Percentiles rank a stretch among this genome's conserved stretches.
phyloP scores from a whole-genome alignment of 179 eudicot genomes.

The Beta corolliflora region DNA sequence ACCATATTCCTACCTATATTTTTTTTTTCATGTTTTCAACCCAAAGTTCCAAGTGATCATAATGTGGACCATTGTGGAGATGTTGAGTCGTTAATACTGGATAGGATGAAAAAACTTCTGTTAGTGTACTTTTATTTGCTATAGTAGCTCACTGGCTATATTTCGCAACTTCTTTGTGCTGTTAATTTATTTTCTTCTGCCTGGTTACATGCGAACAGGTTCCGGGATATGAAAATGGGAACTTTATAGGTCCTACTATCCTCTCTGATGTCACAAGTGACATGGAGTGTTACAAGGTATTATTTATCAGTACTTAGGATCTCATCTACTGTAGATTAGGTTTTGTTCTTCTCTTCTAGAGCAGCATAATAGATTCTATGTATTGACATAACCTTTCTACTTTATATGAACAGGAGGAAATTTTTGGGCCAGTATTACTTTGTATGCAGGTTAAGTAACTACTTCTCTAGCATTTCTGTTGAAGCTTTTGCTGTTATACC shows the following conservation, averaged over 20 bases:
- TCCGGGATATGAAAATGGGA: constrained; percentile 91
- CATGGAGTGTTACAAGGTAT: constrained; percentile 98
- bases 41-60: background rate
- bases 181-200: background rate
- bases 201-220: constrained; percentile 49
- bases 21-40: background rate
- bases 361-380: background rate
- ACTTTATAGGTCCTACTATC: constrained; percentile 93
- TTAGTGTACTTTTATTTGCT: background rate
- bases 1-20: background rate
- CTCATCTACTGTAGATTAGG: background rate
- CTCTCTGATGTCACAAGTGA: constrained; percentile 79
- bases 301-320: constrained; percentile 1
- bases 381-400: background rate
- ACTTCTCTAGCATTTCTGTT: constrained; percentile 2
- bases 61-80: background rate
- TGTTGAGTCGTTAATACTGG: background rate
- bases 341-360: background rate
- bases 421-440: constrained; percentile 92
- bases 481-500: background rate
- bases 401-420: constrained; percentile 72
- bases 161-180: background rate
- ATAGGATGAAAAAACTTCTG: constrained; percentile 12
- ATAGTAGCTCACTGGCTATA: background rate
- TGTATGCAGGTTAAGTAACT: constrained; percentile 74